Percentiles rank a stretch among this genome's conserved stretches.
Evolutionary conservation across 2,329 filamentous ascomycete species (phyloP).

Genomic region (Hymenoscyphus fraxineus): DNA sequence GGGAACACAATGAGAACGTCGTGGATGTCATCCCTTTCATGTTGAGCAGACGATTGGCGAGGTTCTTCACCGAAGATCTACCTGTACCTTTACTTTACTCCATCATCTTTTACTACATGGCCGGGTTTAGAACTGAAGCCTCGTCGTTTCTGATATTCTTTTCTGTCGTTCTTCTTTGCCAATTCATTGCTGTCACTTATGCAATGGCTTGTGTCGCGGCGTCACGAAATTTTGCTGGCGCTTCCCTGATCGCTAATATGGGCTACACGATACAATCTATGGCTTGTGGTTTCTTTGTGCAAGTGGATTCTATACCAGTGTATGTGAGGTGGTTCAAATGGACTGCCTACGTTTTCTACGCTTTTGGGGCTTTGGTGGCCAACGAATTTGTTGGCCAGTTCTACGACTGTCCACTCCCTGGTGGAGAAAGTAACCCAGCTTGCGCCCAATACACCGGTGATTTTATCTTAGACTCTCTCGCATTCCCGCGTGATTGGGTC

Average conservation of each 20-base stretch:
- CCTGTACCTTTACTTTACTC: conserved; percentile 69
- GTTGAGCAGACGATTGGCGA: conserved; percentile 64
- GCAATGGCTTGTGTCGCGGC: conserved; percentile 65
- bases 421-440: conserved; percentile 58
- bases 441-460: conserved; percentile 66
- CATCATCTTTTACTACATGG: conserved; percentile 74
- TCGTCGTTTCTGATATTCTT: conserved; percentile 71
- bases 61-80: conserved; percentile 67
- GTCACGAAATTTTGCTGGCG: conserved; percentile 64
- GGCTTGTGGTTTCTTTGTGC: conserved; percentile 74
- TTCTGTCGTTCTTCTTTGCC: conserved; percentile 61
- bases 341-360: conserved; percentile 63
- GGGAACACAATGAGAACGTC: conserved; percentile 69
- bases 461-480: conserved; percentile 66
- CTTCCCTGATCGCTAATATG: conserved; percentile 69
- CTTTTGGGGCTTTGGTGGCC: conserved; percentile 64
- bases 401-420: conserved; percentile 65
- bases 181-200: conserved; percentile 71
- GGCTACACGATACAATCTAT: conserved; percentile 70
- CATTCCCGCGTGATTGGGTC: conserved; percentile 65
- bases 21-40: conserved; percentile 67
- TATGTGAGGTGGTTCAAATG: conserved; percentile 79
- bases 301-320: conserved; percentile 67
- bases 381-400: conserved; percentile 72
- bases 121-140: conserved; percentile 62